Evolutionary conservation across 1,284 basidiomycete genomes (phyloP), one percentile per base, ranked within the genome.

Genomic region (Rhodofomes roseus): DNA sequence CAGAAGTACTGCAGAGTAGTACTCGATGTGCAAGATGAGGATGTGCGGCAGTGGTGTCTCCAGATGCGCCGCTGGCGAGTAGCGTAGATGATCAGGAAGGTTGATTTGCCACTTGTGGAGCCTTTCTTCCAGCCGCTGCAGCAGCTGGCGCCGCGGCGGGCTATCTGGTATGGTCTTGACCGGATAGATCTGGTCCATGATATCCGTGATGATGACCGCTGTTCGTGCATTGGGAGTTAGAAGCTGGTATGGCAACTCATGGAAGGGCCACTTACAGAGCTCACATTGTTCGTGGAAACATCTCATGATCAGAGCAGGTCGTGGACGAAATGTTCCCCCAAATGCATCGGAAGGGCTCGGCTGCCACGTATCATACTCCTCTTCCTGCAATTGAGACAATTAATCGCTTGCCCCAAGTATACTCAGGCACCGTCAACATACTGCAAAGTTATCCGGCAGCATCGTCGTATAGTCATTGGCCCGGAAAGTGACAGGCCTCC

Each of bases 51-150:
- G 79, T 12, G 86, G 85, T 9, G 77, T 70, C 11, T 72, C 73
- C 54, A 81, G 77, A 63, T 80, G 81, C 63, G 77, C 82, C 16
- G 79, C 74, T 37, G 81, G 71, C 63, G 87, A 84, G 65, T 81
- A 88, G 51, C 79, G 80, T 36, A 95, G 76, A 56, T 80, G 76
- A 20, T 89, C 83, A 0, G 90, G 89, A 16, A 95, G 78, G 39
- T 81, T 79, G 54, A 89, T 80, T 64, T 85, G 87, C 91, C 92
- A 94, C 59, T 86, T 86, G 66, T 91, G 89, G 48, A 95, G 76
- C 29, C 83, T 79, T 61, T 79, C 80, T 71, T 93, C 92, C 23
- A 93, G 73, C 43, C 81, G 75, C 3, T 77, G 76, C 44, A 90
- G 75, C 46, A 79, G 66, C 16, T 75, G 66, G 65, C 83, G 79